Conservation (phyloP, 129 eudicot species). For the Chrysanthemum seticuspe region DNA sequence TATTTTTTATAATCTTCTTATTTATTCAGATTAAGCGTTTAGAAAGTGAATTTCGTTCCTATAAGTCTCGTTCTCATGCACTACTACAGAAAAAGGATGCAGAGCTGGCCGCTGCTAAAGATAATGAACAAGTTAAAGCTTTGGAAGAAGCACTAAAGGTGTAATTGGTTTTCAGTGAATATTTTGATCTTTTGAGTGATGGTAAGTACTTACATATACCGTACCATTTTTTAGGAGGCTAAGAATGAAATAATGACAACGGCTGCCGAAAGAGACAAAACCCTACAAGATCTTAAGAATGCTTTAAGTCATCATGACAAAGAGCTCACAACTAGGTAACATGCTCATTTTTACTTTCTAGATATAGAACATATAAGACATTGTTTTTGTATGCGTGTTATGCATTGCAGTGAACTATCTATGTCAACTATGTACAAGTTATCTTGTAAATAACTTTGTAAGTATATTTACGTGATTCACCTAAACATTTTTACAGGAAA, state of each 20-base stretch:
- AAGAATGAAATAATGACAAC: constrained; percentile 66
- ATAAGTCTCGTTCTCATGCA: constrained; percentile 96
- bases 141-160: constrained; percentile 94
- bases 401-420: too few relatives aligned
- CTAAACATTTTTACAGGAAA: too few relatives aligned
- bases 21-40: constrained; percentile 67
- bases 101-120: constrained; percentile 80
- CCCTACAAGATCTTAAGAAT: constrained; percentile 68
- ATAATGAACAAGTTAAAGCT: constrained; percentile 75
- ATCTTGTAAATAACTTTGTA: too few relatives aligned
- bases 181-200: constrained; percentile 11
- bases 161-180: constrained; percentile 19
- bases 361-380: background rate
- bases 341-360: constrained; percentile 10
- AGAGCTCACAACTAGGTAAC: constrained; percentile 69
- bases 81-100: constrained; percentile 97
- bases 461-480: too few relatives aligned
- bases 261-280: constrained; percentile 77
- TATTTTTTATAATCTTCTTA: background rate
- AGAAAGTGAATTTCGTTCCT: constrained; percentile 82
- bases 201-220: constrained; percentile 18
- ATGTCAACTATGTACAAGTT: too few relatives aligned
- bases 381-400: too few relatives aligned
- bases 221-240: constrained; percentile 59
- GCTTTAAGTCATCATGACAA: constrained; percentile 59